Conservation (phyloP, 2,329 filamentous ascomycete genomes). For the Pestalotiopsis sp. region DNA sequence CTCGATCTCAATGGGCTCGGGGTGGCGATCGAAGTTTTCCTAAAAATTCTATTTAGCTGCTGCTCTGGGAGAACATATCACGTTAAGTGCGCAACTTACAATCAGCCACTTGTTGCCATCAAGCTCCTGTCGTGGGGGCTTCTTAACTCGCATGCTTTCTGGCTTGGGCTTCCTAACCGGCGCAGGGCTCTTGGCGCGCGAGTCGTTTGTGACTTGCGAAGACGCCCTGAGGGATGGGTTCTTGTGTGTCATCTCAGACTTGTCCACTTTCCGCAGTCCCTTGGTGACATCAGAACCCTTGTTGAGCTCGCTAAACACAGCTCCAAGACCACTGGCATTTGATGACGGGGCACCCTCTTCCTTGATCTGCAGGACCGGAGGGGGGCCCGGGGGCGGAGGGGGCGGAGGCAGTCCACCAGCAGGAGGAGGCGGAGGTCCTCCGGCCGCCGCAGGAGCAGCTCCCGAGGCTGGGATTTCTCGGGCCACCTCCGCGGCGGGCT, state of each 20-base stretch:
- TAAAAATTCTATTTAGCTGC: slow-evolving; percentile 28
- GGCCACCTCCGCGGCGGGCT: slow-evolving; percentile 67
- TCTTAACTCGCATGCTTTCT: slow-evolving; percentile 81
- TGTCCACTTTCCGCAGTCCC: slow-evolving; percentile 88
- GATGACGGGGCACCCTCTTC: slow-evolving; percentile 46
- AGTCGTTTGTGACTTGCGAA: slow-evolving; percentile 66
- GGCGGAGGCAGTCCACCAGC: slow-evolving; percentile 64
- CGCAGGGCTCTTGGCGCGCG: slow-evolving; percentile 78
- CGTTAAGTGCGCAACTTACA: slow-evolving; percentile 42
- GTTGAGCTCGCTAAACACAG: slow-evolving; percentile 91
- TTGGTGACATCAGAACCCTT: slow-evolving; percentile 86
- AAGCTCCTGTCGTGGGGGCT: slow-evolving; percentile 75
- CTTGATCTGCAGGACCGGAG: slow-evolving; percentile 64
- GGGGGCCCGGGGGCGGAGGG: slow-evolving; percentile 69
- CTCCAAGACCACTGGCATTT: slow-evolving; percentile 65
- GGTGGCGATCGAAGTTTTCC: slow-evolving; percentile 87
- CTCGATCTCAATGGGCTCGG: slow-evolving; percentile 74
- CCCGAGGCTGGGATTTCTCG: slow-evolving; percentile 55
- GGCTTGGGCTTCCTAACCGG: slow-evolving; percentile 87
- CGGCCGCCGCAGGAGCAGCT: slow-evolving; percentile 36
- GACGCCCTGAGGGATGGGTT: slow-evolving; percentile 81
- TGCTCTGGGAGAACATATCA: background rate
- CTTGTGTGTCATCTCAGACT: slow-evolving; percentile 97
- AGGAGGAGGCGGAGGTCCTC: slow-evolving; percentile 53
- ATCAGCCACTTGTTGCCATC: slow-evolving; percentile 94